phyloP scores from a whole-genome alignment of 1,284 basidiomycete genomes.

The Tylopilus sp. region DNA sequence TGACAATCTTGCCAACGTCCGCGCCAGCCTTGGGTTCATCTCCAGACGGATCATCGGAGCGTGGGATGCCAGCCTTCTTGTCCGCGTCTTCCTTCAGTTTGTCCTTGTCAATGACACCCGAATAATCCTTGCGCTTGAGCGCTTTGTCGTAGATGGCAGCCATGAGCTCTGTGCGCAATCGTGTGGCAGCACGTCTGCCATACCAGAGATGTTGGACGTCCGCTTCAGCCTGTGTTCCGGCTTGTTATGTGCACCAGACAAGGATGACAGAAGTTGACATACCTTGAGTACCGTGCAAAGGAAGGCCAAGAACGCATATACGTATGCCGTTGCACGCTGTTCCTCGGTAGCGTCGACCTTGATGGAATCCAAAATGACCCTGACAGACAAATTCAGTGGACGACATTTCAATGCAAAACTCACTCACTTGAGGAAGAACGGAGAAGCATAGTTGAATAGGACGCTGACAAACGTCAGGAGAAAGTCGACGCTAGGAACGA shows the following conservation, averaged over 20 bases:
- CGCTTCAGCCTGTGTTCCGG: conserved; percentile 41
- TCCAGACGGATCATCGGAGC: conserved; percentile 17
- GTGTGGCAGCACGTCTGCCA: conserved; percentile 53
- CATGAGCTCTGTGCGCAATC: conserved; percentile 59
- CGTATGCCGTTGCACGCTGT: conserved; percentile 51
- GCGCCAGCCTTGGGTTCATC: conserved; percentile 66
- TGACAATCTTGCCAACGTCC: conserved; percentile 75
- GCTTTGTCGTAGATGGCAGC: conserved; percentile 88
- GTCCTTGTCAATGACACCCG: conserved; percentile 65
- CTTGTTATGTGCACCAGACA: background rate
- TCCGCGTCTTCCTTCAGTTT: conserved; percentile 27
- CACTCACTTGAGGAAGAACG: conserved; percentile 45
- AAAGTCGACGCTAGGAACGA: conserved; percentile 53
- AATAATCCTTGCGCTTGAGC: conserved; percentile 79
- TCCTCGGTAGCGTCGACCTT: conserved; percentile 32
- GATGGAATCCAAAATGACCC: conserved; percentile 38
- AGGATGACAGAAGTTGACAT: background rate
- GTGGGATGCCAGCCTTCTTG: conserved; percentile 18
- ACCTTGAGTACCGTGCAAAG: conserved; percentile 48
- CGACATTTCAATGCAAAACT: background rate
- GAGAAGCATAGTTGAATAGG: conserved; percentile 52
- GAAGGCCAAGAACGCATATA: conserved; percentile 61
- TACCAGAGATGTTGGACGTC: conserved; percentile 70
- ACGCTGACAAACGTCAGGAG: conserved; percentile 55
- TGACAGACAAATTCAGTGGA: conserved; percentile 9